Conservation (phyloP, 208 protist species). For the Trichomonas tenax region DNA sequence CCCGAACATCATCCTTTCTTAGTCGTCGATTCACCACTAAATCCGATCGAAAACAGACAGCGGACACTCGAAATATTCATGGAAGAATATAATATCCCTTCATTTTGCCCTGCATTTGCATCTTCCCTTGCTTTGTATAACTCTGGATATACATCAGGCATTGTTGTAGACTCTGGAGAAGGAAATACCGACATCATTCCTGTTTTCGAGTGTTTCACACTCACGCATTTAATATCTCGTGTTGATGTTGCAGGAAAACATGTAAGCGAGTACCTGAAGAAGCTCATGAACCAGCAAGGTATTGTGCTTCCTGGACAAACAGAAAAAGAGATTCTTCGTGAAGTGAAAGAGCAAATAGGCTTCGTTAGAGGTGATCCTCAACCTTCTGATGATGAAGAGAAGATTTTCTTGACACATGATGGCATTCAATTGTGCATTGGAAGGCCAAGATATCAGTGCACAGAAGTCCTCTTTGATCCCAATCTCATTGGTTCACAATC, state of each 20-base stretch:
- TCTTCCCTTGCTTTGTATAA: slow-evolving; percentile 69
- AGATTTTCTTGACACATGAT: slow-evolving; percentile 54
- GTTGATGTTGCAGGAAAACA: slow-evolving; percentile 51
- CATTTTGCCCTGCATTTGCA: slow-evolving; percentile 65
- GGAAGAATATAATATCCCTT: slow-evolving; percentile 56
- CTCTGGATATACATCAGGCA: slow-evolving; percentile 59
- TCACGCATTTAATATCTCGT: slow-evolving; percentile 42
- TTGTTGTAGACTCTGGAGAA: slow-evolving; percentile 79
- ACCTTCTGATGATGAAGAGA: slow-evolving; percentile 39
- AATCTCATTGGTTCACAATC: not conserved
- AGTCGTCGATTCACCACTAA: slow-evolving; percentile 61
- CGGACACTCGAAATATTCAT: slow-evolving; percentile 67
- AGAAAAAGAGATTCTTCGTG: slow-evolving; percentile 50
- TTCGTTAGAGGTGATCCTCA: slow-evolving; percentile 51
- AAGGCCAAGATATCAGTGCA: slow-evolving; percentile 42
- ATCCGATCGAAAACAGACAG: slow-evolving; percentile 60
- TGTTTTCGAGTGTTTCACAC: slow-evolving; percentile 64
- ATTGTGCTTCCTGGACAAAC: slow-evolving; percentile 42
- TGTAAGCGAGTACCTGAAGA: slow-evolving; percentile 48
- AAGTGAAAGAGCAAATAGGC: slow-evolving; percentile 57
- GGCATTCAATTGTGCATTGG: slow-evolving; percentile 36
- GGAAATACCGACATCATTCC: slow-evolving; percentile 80
- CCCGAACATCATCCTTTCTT: slow-evolving; percentile 85
- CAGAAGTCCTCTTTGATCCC: slow-evolving; percentile 63
- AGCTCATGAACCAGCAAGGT: slow-evolving; percentile 42